Conservation (phyloP, 2,329 filamentous ascomycete genomes). For the Pseudogymnoascus sp. region DNA sequence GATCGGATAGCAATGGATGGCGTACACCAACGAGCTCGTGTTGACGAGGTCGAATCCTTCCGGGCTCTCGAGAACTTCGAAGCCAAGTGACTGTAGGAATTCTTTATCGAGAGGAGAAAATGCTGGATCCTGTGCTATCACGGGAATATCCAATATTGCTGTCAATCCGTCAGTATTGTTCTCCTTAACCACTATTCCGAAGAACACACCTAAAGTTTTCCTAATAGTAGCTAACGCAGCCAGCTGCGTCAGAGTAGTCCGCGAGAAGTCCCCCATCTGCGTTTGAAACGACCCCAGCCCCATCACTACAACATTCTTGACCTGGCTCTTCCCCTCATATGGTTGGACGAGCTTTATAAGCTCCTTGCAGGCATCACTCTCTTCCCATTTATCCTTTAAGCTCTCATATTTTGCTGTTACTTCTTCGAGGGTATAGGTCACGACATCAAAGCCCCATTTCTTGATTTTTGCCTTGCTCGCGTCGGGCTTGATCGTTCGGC, state of each 20-base stretch:
- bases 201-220: constrained; percentile 15
- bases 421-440: constrained; percentile 19
- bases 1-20: constrained; percentile 27
- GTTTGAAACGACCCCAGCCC: constrained; percentile 27
- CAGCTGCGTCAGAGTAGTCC: constrained; percentile 23
- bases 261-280: constrained; percentile 22
- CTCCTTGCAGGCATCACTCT: constrained; percentile 15
- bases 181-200: neutral
- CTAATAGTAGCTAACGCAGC: constrained; percentile 24
- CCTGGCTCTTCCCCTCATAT: constrained; percentile 11
- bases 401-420: constrained; percentile 20
- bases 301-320: constrained; percentile 23
- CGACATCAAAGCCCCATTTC: neutral
- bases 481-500: neutral
- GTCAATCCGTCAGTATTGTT: neutral
- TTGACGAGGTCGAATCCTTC: constrained; percentile 21
- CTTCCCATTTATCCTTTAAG: constrained; percentile 23
- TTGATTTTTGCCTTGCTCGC: neutral
- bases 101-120: constrained; percentile 25
- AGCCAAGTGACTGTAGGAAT: constrained; percentile 21
- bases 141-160: neutral
- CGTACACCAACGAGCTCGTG: constrained; percentile 24
- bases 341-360: constrained; percentile 11
- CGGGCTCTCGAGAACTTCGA: constrained; percentile 23
- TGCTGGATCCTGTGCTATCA: constrained; percentile 26